A percentile compares a stretch with the other conserved stretches of the same genome.
phyloP scores from a whole-genome alignment of 495 filamentous ascomycete genomes.

The Talaromyces adpressus region DNA sequence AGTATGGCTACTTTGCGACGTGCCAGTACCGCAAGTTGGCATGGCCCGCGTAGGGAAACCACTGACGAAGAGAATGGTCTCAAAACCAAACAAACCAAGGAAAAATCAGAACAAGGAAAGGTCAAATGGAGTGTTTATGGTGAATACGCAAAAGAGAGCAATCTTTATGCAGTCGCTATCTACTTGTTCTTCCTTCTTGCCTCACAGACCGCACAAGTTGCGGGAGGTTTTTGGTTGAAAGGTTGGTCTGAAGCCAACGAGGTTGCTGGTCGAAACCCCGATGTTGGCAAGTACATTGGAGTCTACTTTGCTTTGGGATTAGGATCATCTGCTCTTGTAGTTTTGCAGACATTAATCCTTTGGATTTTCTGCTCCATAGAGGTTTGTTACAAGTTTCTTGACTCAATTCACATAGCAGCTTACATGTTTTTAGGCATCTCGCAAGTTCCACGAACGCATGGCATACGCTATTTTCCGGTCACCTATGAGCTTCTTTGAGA shows the following conservation, averaged over 20 bases:
- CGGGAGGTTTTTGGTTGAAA: slow-evolving; percentile 89
- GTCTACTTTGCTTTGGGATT: slow-evolving; percentile 92
- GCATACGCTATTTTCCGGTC: slow-evolving; percentile 95
- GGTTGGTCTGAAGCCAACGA: slow-evolving; percentile 79
- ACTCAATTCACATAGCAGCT: slow-evolving; percentile 10
- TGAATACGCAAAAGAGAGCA: slow-evolving; percentile 92
- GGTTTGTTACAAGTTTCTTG: slow-evolving; percentile 38
- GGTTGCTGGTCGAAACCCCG: slow-evolving; percentile 54
- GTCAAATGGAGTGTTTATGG: slow-evolving; percentile 90
- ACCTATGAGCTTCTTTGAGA: slow-evolving; percentile 99
- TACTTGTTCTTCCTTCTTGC: slow-evolving; percentile 73
- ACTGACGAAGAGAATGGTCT: slow-evolving; percentile 72
- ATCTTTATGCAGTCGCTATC: slow-evolving; percentile 71
- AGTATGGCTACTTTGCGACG: slow-evolving; percentile 76
- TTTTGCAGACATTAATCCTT: slow-evolving; percentile 87
- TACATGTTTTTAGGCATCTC: slow-evolving; percentile 57
- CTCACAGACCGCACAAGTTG: slow-evolving; percentile 73
- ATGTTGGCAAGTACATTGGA: slow-evolving; percentile 85
- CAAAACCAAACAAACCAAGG: slow-evolving; percentile 80
- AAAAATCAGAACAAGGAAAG: slow-evolving; percentile 85
- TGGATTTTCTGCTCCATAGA: slow-evolving; percentile 99
- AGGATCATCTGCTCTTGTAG: slow-evolving; percentile 78
- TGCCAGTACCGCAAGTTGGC: slow-evolving; percentile 87
- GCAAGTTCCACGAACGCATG: slow-evolving; percentile 97
- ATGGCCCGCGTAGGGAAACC: slow-evolving; percentile 72